These are phyloP conservation scores for Sporothrix phasma DNA, from an alignment of 2,329 filamentous ascomycete genomes.

Conservation along the genomic window DNA sequence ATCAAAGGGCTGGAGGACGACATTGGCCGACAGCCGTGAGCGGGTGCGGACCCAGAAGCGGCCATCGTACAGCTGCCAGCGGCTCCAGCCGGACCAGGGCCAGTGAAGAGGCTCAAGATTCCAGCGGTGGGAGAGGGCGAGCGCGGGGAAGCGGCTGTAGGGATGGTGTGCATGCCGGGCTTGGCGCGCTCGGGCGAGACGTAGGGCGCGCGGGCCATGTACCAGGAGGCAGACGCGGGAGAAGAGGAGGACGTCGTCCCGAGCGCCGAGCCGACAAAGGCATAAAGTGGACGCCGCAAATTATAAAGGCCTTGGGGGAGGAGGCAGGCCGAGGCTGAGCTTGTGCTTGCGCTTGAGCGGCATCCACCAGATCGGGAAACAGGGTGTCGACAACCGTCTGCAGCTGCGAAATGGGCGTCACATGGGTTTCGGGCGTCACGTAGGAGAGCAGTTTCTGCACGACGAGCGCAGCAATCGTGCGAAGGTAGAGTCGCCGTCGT, in stretches of 20 bases:
- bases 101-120: constrained; percentile 15
- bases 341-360: background rate
- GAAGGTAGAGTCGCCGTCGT: constrained; percentile 29
- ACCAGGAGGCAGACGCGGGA: too few species aligned
- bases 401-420: constrained; percentile 34
- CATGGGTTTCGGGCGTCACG: constrained; percentile 39
- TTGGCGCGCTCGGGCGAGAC: constrained; percentile 31
- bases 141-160: constrained; percentile 20
- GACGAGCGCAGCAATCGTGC: constrained; percentile 36
- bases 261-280: constrained; percentile 24
- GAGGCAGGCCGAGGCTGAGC: too few species aligned
- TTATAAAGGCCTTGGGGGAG: constrained; percentile 30
- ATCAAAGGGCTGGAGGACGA: constrained; percentile 38
- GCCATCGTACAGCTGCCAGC: constrained; percentile 44
- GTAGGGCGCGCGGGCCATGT: constrained; percentile 15
- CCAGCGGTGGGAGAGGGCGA: constrained; percentile 14
- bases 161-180: constrained; percentile 20
- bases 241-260: constrained; percentile 14
- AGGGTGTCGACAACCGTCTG: constrained; percentile 37
- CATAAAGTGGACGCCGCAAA: constrained; percentile 39
- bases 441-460: constrained; percentile 40
- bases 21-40: constrained; percentile 32
- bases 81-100: constrained; percentile 25
- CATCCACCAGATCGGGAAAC: constrained; percentile 35
- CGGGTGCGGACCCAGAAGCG: constrained; percentile 50